Conservation (phyloP, 2,329 filamentous ascomycete genomes). For the Didymella segeticola region DNA sequence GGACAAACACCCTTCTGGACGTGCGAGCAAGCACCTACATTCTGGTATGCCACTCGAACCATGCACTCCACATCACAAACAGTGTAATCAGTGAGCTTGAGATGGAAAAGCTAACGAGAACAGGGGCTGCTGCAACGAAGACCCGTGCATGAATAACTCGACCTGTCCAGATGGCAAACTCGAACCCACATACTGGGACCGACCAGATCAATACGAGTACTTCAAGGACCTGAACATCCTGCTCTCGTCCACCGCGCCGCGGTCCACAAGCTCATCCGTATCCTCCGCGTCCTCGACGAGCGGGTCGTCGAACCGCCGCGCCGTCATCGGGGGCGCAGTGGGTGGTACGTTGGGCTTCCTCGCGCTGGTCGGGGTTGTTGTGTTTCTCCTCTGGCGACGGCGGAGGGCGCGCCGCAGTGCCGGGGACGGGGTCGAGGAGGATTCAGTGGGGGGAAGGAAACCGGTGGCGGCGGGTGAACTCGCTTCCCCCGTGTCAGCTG, state of each 20-base stretch:
- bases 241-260: slow-evolving; percentile 10
- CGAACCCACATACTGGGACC: slow-evolving; percentile 22
- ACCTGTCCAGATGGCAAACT: slow-evolving; percentile 37
- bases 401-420: no score
- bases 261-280: neutral
- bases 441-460: slow-evolving; percentile 4
- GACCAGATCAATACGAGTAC: slow-evolving; percentile 21
- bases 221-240: slow-evolving; percentile 18
- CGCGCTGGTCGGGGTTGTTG: neutral
- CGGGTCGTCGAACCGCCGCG: neutral
- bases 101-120: neutral
- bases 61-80: no score
- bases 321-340: slow-evolving; percentile 11
- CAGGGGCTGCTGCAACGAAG: slow-evolving; percentile 44
- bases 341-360: slow-evolving; percentile 1
- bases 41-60: slow-evolving; percentile 27
- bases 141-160: slow-evolving; percentile 41
- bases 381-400: slow-evolving; percentile 10
- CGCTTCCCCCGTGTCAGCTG: slow-evolving; percentile 3
- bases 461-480: neutral
- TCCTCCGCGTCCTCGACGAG: neutral
- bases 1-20: slow-evolving; percentile 41
- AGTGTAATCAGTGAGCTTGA: no score
- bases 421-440: no score
- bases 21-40: slow-evolving; percentile 36